Evolutionary conservation across 495 filamentous ascomycete species (phyloP), one percentile per base, ranked within the genome.

Genomic region (Aspergillus ostianus): DNA sequence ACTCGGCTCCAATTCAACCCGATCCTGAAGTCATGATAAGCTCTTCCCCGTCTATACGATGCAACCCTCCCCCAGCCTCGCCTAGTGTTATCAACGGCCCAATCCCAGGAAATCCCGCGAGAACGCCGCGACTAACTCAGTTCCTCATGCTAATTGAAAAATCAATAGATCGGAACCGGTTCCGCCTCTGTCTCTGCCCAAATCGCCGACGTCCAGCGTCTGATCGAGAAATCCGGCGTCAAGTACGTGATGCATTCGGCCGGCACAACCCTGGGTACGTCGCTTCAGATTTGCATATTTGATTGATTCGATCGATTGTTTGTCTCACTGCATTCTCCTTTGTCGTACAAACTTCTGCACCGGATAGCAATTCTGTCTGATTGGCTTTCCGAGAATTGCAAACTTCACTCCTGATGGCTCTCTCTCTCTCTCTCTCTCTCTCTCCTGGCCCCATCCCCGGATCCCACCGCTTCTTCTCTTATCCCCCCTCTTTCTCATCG

Each of bases 181-280:
- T 87, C 81, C 6, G 83, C 89, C 36, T 96, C 91, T 9, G 93
- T 98, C 20, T 91, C 91, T 1, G 80, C 86, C 51, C 90, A 97
- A 72, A 84, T 98, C 32, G 93, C 94, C 46, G 85, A 88, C 46
- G 92, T 98, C 47, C 93, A 98, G 70, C 82, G 86, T n/a, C 79
- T 98, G 18, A 82, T 98, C 64, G 84, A 87, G 67, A 83, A 81
- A 53, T 92, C 87, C 58, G 91, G 90, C 8, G 66, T 98, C 63
- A 86, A 82, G 49, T 93, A 92, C 68, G 84, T 82, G 52, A 93
- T 98, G 92, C 93, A 97, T 70, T 92, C 90, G 3, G 90, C 90
- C 6, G 93, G 93, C 18, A 97, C 93, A 0, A 97, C 93, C 0
- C 83, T 98, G 44, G 93, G 92, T 96, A 76, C 48, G 85, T 82